Evolutionary conservation across 2,329 filamentous ascomycete genomes (phyloP), one percentile per base, ranked within the genome.

Genomic region (Ilyonectria destructans): DNA sequence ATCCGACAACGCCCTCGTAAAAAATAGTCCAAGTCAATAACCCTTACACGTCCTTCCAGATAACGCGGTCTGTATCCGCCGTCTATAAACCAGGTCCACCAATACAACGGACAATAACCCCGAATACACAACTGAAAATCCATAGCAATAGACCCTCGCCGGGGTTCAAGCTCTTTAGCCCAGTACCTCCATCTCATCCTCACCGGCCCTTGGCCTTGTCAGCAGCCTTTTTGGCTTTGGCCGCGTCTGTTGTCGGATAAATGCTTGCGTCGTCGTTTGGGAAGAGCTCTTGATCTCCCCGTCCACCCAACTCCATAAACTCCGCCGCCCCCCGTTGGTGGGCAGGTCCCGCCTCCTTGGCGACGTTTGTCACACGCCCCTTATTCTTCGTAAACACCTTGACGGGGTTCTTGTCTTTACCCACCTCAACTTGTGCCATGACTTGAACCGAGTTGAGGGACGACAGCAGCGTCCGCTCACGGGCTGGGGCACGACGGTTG

Each of bases 401-500:
- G 68, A 96, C 86, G 0, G 89, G 86, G 3, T 87, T 84, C 65
- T 89, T 86, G 55, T 88, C 83, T 55, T 87, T 82, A 23, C 86
- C 84, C 21, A 88, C 83, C 6, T 92, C 87, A 19, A 92, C 85
- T 40, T 80, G 79, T 83, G 77, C 82, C 60, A 84, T 80, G 23
- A 89, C 77, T 58, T 86, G 81, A 8, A 96, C 89, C 57, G 94
- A 89, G 80, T 97, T 97, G 80, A 97, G 89, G 56, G 88, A 91
- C 74, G 92, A 92, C 43, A 99, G 87, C 61, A 98, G 83, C 0
- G 96, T 99, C 55, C 96, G 90, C 82, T 98, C 93, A 15, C 96
- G 90, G 29, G 88, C 85, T 0, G 94, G 83, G 70, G 95, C 96
- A 71, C 96, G 91, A 74, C 92, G 93, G 29, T 92, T 90, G 78